Conservation (phyloP, 192 early-diverging fungal genomes). For the Coemansia sp. region DNA sequence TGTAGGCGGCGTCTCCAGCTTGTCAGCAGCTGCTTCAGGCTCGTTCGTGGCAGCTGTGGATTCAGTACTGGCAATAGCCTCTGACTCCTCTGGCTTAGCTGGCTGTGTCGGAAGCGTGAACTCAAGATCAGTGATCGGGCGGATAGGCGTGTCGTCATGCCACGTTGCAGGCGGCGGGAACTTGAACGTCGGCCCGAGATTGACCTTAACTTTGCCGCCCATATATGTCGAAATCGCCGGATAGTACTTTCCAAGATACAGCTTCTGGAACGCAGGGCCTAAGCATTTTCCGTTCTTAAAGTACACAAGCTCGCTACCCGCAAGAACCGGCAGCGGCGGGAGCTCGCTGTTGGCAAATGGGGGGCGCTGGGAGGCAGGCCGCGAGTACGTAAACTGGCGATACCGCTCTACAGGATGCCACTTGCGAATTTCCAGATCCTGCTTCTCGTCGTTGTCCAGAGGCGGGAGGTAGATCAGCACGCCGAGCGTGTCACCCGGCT, state of each 20-base stretch:
- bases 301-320: constrained; percentile 62
- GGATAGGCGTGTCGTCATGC: constrained; percentile 36
- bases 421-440: constrained; percentile 51
- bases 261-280: constrained; percentile 64
- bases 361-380: constrained; percentile 48
- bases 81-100: not conserved
- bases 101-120: constrained; percentile 26
- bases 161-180: constrained; percentile 58
- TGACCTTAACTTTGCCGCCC: constrained; percentile 62
- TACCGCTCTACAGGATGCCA: constrained; percentile 50
- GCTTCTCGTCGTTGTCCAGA: constrained; percentile 45
- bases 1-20: not conserved
- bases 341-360: constrained; percentile 37
- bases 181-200: constrained; percentile 69
- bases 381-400: constrained; percentile 43
- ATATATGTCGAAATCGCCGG: constrained; percentile 70
- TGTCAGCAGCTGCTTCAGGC: not conserved
- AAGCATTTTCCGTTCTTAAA: constrained; percentile 67
- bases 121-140: constrained; percentile 51
- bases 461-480: constrained; percentile 53
- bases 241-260: constrained; percentile 75
- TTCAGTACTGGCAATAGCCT: not conserved
- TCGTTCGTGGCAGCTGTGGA: not conserved
- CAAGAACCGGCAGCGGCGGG: constrained; percentile 50
- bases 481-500: constrained; percentile 50